Conservation (phyloP, 352 stramenopile species). For the Pseudoperonospora humuli region DNA sequence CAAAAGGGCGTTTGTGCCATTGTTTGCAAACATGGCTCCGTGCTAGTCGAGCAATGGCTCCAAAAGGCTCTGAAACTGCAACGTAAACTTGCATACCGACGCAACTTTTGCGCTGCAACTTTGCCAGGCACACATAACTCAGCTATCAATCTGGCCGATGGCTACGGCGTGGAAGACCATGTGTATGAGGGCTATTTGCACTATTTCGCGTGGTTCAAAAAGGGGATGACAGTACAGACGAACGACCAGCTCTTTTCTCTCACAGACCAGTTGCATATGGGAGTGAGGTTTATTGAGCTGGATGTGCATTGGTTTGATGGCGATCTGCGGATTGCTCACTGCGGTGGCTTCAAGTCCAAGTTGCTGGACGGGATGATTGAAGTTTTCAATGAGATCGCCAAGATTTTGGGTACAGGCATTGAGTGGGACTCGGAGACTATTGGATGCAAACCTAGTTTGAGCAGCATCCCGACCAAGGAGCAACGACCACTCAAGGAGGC, state of each 20-base stretch:
- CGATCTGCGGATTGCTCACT: conserved; percentile 67
- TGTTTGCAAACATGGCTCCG: conserved; percentile 53
- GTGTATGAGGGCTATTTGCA: conserved; percentile 53
- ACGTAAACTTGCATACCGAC: conserved; percentile 59
- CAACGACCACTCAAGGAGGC: conserved; percentile 41
- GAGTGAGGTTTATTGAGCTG: conserved; percentile 68
- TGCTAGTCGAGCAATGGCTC: conserved; percentile 48
- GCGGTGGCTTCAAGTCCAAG: conserved; percentile 48
- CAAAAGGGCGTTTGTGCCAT: conserved; percentile 51
- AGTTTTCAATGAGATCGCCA: conserved; percentile 46
- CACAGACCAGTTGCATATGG: conserved; percentile 72
- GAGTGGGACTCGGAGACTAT: conserved; percentile 56
- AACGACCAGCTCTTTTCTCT: conserved; percentile 71
- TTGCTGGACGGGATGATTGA: conserved; percentile 55
- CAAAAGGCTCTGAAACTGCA: conserved; percentile 52
- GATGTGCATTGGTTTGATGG: conserved; percentile 76
- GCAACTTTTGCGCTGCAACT: conserved; percentile 64
- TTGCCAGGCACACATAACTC: conserved; percentile 72
- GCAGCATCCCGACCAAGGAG: conserved; percentile 65
- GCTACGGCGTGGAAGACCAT: conserved; percentile 72
- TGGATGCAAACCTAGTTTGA: conserved; percentile 71
- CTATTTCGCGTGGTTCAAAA: conserved; percentile 51
- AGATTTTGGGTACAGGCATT: conserved; percentile 33
- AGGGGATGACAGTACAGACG: conserved; percentile 50
- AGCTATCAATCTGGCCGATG: conserved; percentile 54